A percentile compares a stretch with the other conserved stretches of the same genome.
phyloP scores from a whole-genome alignment of 129 eudicot species.

The Pittosporum tobira region DNA sequence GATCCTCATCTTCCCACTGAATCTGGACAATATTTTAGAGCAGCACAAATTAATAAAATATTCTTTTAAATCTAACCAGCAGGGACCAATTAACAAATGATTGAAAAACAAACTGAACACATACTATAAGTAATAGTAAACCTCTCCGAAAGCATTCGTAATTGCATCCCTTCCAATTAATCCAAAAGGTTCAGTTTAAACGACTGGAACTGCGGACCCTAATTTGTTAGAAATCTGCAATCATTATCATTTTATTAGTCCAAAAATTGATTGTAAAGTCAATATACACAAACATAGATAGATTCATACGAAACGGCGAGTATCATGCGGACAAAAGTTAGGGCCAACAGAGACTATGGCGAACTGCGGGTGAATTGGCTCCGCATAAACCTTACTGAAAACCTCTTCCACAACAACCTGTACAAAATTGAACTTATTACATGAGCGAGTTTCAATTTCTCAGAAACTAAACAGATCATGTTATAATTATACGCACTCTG shows the following conservation, averaged over 20 bases:
- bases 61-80: background rate
- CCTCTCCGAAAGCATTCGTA: conserved; percentile 65
- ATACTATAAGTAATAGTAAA: background rate
- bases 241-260: background rate
- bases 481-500: too few species aligned
- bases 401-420: conserved; percentile 66
- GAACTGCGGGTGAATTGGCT: conserved; percentile 73
- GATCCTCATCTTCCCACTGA: conserved; percentile 39
- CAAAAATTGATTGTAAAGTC: background rate
- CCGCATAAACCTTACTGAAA: conserved; percentile 48
- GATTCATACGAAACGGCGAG: conserved; percentile 48
- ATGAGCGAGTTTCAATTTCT: too few species aligned
- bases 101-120: background rate
- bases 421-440: background rate
- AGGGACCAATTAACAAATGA: background rate
- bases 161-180: conserved; percentile 60
- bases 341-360: conserved; percentile 49
- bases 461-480: too few species aligned
- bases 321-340: conserved; percentile 18
- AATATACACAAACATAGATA: background rate
- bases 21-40: conserved; percentile 28
- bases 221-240: conserved; percentile 59
- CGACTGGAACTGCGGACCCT: conserved; percentile 44
- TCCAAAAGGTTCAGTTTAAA: conserved; percentile 50
- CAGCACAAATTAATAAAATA: background rate